Conservation (phyloP, 176 grass and related monocot species). For the Musa itinerans region DNA sequence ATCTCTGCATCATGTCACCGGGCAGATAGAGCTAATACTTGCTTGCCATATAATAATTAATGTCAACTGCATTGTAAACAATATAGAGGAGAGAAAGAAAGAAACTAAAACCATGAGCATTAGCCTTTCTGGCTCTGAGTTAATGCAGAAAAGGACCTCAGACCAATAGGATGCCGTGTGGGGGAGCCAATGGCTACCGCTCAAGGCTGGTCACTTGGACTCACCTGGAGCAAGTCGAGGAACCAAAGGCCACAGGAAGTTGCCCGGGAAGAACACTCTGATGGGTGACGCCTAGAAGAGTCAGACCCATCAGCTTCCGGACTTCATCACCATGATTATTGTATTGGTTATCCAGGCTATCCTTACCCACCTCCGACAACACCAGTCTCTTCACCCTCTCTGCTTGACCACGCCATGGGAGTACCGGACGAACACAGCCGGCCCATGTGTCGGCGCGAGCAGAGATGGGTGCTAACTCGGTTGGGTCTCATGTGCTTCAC, state of each 20-base stretch:
- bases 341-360: background rate
- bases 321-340: background rate
- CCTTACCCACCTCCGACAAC: background rate
- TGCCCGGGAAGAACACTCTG: background rate
- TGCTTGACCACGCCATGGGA: background rate
- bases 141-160: background rate
- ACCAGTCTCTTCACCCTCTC: background rate
- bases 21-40: no score
- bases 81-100: no score
- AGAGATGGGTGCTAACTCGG: no score
- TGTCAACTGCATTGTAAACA: no score
- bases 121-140: background rate
- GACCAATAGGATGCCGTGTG: background rate
- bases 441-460: no score
- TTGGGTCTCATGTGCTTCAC: no score
- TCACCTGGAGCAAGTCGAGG: background rate
- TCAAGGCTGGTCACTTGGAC: no score
- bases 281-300: background rate
- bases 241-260: background rate
- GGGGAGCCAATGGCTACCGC: background rate
- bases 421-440: no score
- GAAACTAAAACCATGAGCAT: background rate
- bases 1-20: no score
- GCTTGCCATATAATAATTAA: no score
- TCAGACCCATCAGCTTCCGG: background rate